Conservation (phyloP, 73 alveolate species). For the Effrenium voratum region DNA sequence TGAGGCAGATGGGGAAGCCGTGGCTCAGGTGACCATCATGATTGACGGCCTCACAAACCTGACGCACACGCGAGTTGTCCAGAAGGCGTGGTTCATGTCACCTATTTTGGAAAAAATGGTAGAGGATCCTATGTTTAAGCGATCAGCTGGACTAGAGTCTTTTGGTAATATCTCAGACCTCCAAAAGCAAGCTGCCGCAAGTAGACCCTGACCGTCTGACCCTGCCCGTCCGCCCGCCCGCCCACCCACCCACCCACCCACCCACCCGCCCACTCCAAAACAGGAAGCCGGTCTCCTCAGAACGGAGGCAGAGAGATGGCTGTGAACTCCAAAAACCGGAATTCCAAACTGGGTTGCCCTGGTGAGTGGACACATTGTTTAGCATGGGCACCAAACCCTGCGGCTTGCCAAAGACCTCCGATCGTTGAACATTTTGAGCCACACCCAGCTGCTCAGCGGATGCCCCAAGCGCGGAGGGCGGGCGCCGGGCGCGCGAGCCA, state of each 20-base stretch:
- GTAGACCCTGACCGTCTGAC: not conserved
- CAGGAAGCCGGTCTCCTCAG: too few relatives aligned
- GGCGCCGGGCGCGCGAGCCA: not conserved
- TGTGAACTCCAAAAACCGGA: not conserved
- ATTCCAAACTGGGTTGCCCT: not conserved
- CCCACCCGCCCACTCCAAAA: too few relatives aligned
- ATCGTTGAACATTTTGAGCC: not conserved
- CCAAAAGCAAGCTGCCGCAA: not conserved
- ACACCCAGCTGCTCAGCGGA: not conserved
- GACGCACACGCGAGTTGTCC: not conserved
- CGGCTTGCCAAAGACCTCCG: not conserved
- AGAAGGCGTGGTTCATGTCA: not conserved
- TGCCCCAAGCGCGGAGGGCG: not conserved
- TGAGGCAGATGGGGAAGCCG: not conserved
- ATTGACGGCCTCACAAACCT: conserved; percentile 5
- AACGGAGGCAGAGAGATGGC: not conserved
- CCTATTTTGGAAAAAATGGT: not conserved
- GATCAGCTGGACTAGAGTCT: not conserved
- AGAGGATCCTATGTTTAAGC: not conserved
- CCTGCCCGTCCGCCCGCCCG: not conserved
- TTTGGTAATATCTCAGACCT: not conserved
- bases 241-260: too few relatives aligned
- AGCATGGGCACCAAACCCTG: too few relatives aligned
- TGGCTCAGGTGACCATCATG: conserved; percentile 35
- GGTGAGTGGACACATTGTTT: too few relatives aligned